These are phyloP conservation scores for Fusarium nygamai DNA, from an alignment of 2,329 filamentous ascomycete species.

Conservation along the genomic window DNA sequence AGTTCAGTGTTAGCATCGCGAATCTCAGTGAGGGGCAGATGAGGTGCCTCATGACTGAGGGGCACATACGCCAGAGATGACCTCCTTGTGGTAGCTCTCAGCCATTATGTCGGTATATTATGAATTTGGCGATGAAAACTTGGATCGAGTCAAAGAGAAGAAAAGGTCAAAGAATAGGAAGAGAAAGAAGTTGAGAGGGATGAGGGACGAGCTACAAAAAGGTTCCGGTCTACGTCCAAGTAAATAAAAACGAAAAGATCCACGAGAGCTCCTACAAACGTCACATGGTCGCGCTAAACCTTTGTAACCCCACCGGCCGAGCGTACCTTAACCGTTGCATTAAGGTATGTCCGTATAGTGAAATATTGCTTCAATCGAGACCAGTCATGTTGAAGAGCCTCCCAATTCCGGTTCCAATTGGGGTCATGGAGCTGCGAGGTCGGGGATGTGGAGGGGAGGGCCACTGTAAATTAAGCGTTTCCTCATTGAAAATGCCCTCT, in stretches of 20 bases:
- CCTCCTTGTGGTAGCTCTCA: constrained; percentile 44
- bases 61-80: constrained; percentile 38
- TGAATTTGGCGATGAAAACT: constrained; percentile 4
- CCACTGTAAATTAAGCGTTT: not conserved
- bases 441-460: constrained; percentile 10
- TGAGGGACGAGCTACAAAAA: not conserved
- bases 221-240: constrained; percentile 12
- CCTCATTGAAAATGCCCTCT: constrained; percentile 1
- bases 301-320: constrained; percentile 31
- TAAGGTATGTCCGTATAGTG: constrained; percentile 1
- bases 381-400: constrained; percentile 4
- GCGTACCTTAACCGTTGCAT: not conserved
- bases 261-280: constrained; percentile 33
- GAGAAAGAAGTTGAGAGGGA: not conserved
- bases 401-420: constrained; percentile 14
- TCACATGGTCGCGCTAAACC: constrained; percentile 39
- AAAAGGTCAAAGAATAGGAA: not conserved
- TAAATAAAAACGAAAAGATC: constrained; percentile 26
- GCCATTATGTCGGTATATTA: constrained; percentile 34
- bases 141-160: constrained; percentile 7
- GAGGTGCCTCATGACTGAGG: constrained; percentile 31
- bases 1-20: constrained; percentile 18
- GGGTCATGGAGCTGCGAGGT: constrained; percentile 25
- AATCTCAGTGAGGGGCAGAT: not conserved
- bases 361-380: not conserved